Conservation (phyloP, 768 basidiomycete genomes). For the Amanita pseudoporphyria region DNA sequence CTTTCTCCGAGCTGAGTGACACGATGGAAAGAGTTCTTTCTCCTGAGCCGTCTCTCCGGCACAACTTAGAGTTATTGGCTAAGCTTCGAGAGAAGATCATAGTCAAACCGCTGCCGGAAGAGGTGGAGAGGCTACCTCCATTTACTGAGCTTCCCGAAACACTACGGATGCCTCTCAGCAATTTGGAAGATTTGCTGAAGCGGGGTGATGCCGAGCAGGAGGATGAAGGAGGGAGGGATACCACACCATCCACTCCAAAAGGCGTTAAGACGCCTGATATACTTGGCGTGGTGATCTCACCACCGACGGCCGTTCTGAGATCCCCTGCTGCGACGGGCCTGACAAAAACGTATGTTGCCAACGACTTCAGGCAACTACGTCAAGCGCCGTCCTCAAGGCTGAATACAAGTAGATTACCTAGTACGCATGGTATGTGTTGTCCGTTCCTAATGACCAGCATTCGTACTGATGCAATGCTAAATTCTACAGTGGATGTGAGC, state of each 20-base stretch:
- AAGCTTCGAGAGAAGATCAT: slow-evolving; percentile 20
- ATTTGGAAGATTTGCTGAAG: slow-evolving; percentile 39
- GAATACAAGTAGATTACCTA: slow-evolving; percentile 81
- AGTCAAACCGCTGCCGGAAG: slow-evolving; percentile 22
- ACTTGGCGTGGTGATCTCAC: slow-evolving; percentile 60
- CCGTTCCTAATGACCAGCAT: not conserved
- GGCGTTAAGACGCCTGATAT: slow-evolving; percentile 44
- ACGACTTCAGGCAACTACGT: slow-evolving; percentile 74
- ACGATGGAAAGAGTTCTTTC: slow-evolving; percentile 15
- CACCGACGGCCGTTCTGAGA: slow-evolving; percentile 57
- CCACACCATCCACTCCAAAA: slow-evolving; percentile 8
- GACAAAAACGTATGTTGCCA: slow-evolving; percentile 54
- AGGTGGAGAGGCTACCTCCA: too few relatives aligned
- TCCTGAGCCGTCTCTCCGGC: not conserved
- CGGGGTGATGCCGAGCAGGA: slow-evolving; percentile 4
- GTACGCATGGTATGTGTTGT: slow-evolving; percentile 52
- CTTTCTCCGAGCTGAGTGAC: slow-evolving; percentile 32
- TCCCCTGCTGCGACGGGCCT: slow-evolving; percentile 67
- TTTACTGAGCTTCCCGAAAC: slow-evolving; percentile 27
- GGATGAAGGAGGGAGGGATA: not conserved
- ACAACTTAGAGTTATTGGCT: slow-evolving; percentile 8
- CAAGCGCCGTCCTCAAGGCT: slow-evolving; percentile 59
- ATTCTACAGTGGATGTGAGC: not conserved
- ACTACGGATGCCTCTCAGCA: slow-evolving; percentile 35
- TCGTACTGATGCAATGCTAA: slow-evolving; percentile 19